Evolutionary conservation across 768 basidiomycete genomes (phyloP).

Genomic region (Coprinopsis strossmayeri): DNA sequence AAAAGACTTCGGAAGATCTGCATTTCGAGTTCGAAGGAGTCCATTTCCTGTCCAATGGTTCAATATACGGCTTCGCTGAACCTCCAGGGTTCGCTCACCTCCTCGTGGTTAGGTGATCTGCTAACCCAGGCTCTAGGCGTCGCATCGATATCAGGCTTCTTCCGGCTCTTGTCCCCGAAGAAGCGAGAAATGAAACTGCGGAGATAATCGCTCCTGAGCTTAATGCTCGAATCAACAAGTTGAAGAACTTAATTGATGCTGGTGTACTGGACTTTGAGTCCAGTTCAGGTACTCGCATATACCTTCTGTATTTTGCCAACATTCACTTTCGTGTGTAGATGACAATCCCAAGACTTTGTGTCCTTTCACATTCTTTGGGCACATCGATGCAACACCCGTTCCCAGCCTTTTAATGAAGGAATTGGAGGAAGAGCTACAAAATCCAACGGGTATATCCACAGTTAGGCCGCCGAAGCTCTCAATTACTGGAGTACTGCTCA

Average conservation of each 20-base stretch:
- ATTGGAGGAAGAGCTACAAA: conserved; percentile 66
- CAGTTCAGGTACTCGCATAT: conserved; percentile 13
- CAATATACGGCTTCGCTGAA: conserved; percentile 71
- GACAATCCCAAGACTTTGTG: conserved; percentile 47
- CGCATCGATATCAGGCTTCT: conserved; percentile 61
- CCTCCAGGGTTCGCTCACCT: conserved; percentile 41
- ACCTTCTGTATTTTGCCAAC: background rate
- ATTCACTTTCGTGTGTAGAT: conserved; percentile 25
- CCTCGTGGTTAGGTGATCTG: background rate
- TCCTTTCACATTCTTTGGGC: conserved; percentile 59
- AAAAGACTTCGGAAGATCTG: conserved; percentile 46
- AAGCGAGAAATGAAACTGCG: conserved; percentile 51
- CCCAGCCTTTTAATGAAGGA: conserved; percentile 55
- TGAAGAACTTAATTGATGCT: conserved; percentile 59
- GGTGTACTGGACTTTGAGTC: conserved; percentile 55
- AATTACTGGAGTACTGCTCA: conserved; percentile 63
- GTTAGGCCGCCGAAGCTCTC: conserved; percentile 47
- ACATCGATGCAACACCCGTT: conserved; percentile 50
- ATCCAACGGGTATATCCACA: conserved; percentile 67
- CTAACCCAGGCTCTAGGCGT: conserved; percentile 26
- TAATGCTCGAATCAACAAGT: conserved; percentile 45
- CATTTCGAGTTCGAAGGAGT: conserved; percentile 72
- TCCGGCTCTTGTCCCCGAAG: conserved; percentile 57
- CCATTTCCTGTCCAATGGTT: conserved; percentile 66
- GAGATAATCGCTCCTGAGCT: conserved; percentile 55